Percentiles rank a stretch among this genome's conserved stretches.
Evolutionary conservation across 139 green algal genomes (phyloP).

Genomic region (Limnomonas spitsbergensis): DNA sequence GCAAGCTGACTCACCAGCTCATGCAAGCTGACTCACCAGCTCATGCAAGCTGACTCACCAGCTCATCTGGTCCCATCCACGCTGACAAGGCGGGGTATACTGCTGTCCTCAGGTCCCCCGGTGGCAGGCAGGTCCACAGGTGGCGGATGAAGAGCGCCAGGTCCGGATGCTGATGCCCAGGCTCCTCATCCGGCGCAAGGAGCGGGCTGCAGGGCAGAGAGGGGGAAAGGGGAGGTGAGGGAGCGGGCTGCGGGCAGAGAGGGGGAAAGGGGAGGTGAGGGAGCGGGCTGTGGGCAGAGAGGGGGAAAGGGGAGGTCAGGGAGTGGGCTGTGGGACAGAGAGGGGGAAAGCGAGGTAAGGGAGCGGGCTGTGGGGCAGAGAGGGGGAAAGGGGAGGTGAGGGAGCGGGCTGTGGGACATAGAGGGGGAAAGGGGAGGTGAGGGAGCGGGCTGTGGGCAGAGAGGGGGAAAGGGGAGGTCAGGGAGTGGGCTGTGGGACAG

Average conservation of each 20-base stretch:
- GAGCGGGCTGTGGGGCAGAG: not conserved
- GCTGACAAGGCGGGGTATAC: conserved; percentile 71
- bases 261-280: not conserved
- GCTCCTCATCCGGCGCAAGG: not conserved
- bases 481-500: no score
- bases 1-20: no score
- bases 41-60: no score
- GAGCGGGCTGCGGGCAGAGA: not conserved
- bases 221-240: not conserved
- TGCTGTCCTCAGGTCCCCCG: conserved; percentile 60
- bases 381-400: not conserved
- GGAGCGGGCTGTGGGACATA: no score
- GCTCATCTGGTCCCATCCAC: not conserved
- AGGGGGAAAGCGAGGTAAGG: not conserved
- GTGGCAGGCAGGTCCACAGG: conserved; percentile 65
- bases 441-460: no score
- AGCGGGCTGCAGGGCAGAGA: not conserved
- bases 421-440: no score
- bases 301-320: not conserved
- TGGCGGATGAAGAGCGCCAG: conserved; percentile 52
- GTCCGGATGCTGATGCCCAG: conserved; percentile 63
- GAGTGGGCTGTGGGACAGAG: not conserved
- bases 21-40: no score
- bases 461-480: no score
- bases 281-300: not conserved